Evolutionary conservation across 495 filamentous ascomycete species (phyloP).

Genomic region (Hyaloscypha bicolor): DNA sequence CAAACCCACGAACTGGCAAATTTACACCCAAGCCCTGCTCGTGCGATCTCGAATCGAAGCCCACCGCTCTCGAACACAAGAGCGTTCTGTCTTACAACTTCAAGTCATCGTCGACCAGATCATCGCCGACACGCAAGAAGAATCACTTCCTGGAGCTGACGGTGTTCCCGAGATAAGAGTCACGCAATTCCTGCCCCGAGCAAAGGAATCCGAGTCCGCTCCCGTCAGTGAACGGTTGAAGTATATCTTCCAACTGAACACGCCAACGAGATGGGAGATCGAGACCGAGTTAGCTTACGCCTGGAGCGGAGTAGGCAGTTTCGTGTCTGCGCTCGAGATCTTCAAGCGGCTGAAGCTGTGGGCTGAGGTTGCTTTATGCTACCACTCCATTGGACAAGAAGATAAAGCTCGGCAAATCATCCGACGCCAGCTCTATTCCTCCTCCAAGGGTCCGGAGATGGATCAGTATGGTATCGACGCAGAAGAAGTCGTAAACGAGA

Average conservation of each 20-base stretch:
- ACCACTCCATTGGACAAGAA: conserved; percentile 58
- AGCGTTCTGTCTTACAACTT: conserved; percentile 88
- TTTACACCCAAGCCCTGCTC: conserved; percentile 91
- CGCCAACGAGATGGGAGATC: conserved; percentile 88
- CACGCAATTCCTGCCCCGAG: conserved; percentile 81
- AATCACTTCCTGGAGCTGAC: neutral
- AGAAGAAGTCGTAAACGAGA: conserved; percentile 50
- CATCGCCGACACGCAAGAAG: conserved; percentile 73
- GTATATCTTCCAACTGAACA: conserved; percentile 80
- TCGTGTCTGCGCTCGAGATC: conserved; percentile 91
- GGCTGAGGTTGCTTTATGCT: conserved; percentile 93
- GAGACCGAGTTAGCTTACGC: conserved; percentile 90
- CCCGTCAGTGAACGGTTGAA: conserved; percentile 72
- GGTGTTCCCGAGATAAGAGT: conserved; percentile 45
- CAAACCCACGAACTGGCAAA: conserved; percentile 94
- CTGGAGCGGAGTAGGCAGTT: conserved; percentile 84
- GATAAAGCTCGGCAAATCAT: conserved; percentile 78
- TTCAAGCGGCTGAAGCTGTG: conserved; percentile 94
- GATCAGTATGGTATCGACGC: conserved; percentile 50
- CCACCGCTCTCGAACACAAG: conserved; percentile 79
- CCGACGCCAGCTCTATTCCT: conserved; percentile 74
- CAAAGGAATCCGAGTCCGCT: conserved; percentile 76
- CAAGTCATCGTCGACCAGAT: conserved; percentile 97
- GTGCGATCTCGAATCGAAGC: conserved; percentile 88
- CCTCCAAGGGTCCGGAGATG: conserved; percentile 50